Base-by-base conservation (phyloP, 805 yeast species). In the Candida awuae region DNA sequence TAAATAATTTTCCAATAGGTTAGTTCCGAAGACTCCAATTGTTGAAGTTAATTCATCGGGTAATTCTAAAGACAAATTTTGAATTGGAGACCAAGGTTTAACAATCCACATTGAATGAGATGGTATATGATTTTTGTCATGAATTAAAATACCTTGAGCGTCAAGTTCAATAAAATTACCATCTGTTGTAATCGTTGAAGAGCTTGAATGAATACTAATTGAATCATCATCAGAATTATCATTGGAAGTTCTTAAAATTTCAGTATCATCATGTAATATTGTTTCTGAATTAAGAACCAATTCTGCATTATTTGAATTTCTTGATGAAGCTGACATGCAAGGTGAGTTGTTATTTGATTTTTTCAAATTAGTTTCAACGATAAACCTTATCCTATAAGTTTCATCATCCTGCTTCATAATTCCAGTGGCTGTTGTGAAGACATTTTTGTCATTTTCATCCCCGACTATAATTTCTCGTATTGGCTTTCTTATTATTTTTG, bases 101-200 rank as follows among this genome's bases (percentile, higher is more conserved):
- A 92, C 69, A 4, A 90, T 77, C 97, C 97, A 90, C 84, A 92
- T 84, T 1, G 95, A 78, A 57, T 86, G 94, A 0, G 81, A 67
- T 1, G 90, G 88, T 27, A 70, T 55, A 13, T 70, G 66, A 0
- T 77, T 67, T 27, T 63, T 62, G 53, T 80, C 83, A 46, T 77
- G 82, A 8, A 92, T 80, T 16, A 90, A 58, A 8, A 92, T 80
- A 3, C 98, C 98, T 54, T 90, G 97, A 1, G 96, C 97, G 58
- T 90, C 97, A 29, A 88, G 63, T 48, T 84, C 90, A 8, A 80
- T 72, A 13, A 72, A 62, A 8, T 71, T 75, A 6, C 81, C 82
- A 50, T 77, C 76, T 15, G 79, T 77, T 0, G 73, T 62, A n/a
- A 69, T 45, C 1, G 65, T 50, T 10, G 66, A 61, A 4, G 53